Percentiles rank a stretch among this genome's conserved stretches.
phyloP scores from a whole-genome alignment of 2,329 filamentous ascomycete species.

The Botrytis pseudocinerea region DNA sequence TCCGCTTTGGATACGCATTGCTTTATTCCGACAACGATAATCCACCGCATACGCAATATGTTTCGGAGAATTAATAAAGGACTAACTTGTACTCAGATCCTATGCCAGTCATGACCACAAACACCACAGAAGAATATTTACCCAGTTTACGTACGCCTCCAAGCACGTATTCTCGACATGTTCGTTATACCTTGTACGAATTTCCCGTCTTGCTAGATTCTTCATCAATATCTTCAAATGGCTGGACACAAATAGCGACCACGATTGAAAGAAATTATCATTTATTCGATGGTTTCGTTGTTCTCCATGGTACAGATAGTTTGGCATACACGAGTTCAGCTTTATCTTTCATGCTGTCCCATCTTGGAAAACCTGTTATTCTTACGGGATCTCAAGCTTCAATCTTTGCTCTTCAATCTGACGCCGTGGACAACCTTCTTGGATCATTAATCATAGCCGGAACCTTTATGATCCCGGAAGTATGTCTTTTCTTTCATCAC shows the following conservation, averaged over 20 bases:
- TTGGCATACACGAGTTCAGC: constrained; percentile 70
- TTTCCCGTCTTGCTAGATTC: constrained; percentile 69
- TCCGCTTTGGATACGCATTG: not conserved
- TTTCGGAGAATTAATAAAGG: constrained; percentile 4
- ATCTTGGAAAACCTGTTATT: constrained; percentile 70
- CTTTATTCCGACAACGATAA: constrained; percentile 2
- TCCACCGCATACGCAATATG: constrained; percentile 9
- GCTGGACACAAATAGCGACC: constrained; percentile 67
- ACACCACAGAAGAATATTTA: constrained; percentile 34
- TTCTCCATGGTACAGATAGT: constrained; percentile 72
- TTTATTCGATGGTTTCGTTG: constrained; percentile 69
- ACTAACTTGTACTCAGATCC: constrained; percentile 32
- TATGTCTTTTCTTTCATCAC: constrained; percentile 73
- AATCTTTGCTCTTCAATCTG: constrained; percentile 70
- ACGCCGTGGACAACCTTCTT: constrained; percentile 70
- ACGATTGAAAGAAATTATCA: constrained; percentile 64
- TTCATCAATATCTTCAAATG: constrained; percentile 68
- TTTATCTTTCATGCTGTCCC: constrained; percentile 71
- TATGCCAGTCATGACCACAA: constrained; percentile 38
- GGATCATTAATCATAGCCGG: constrained; percentile 70
- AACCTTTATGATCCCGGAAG: constrained; percentile 73
- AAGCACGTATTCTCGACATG: constrained; percentile 62
- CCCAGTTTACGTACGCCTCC: constrained; percentile 56
- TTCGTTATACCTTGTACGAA: constrained; percentile 68
- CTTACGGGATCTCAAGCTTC: constrained; percentile 65